Percentiles rank a stretch among this genome's conserved stretches.
Evolutionary conservation across 2,329 filamentous ascomycete species (phyloP).

Genomic region (Sphaceloma murrayae): DNA sequence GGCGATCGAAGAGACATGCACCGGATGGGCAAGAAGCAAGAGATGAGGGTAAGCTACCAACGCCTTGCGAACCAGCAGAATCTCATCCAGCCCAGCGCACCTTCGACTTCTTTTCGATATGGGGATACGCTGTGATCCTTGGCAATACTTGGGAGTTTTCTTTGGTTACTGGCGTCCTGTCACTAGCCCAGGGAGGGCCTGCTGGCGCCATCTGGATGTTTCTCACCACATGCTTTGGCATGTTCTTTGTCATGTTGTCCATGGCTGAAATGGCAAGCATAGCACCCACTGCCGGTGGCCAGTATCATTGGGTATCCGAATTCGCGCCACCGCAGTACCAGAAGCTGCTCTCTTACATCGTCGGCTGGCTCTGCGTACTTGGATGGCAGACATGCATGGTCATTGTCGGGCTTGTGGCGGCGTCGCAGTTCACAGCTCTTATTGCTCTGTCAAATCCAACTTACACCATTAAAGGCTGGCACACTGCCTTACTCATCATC

Average conservation of each 20-base stretch:
- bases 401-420: slow-evolving; percentile 28
- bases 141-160: slow-evolving; percentile 47
- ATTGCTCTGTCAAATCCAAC: slow-evolving; percentile 28
- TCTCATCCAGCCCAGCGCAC: slow-evolving; percentile 31
- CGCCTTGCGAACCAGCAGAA: neutral
- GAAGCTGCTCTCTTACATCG: slow-evolving; percentile 21
- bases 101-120: slow-evolving; percentile 42
- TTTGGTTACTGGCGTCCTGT: slow-evolving; percentile 16
- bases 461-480: slow-evolving; percentile 23
- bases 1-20: slow-evolving; percentile 36
- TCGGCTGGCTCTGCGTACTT: slow-evolving; percentile 26
- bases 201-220: slow-evolving; percentile 17
- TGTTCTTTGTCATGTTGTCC: slow-evolving; percentile 25
- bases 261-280: slow-evolving; percentile 30
- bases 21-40: slow-evolving; percentile 42
- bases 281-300: slow-evolving; percentile 21
- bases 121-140: slow-evolving; percentile 45
- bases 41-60: slow-evolving; percentile 34
- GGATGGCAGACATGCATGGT: slow-evolving; percentile 27
- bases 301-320: slow-evolving; percentile 22
- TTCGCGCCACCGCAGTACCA: slow-evolving; percentile 19
- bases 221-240: slow-evolving; percentile 17
- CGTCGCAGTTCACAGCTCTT: slow-evolving; percentile 31
- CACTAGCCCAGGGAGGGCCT: slow-evolving; percentile 15
- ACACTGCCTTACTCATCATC: slow-evolving; percentile 22